phyloP scores from a whole-genome alignment of 495 filamentous ascomycete genomes.

The Hypoxylon rickii region DNA sequence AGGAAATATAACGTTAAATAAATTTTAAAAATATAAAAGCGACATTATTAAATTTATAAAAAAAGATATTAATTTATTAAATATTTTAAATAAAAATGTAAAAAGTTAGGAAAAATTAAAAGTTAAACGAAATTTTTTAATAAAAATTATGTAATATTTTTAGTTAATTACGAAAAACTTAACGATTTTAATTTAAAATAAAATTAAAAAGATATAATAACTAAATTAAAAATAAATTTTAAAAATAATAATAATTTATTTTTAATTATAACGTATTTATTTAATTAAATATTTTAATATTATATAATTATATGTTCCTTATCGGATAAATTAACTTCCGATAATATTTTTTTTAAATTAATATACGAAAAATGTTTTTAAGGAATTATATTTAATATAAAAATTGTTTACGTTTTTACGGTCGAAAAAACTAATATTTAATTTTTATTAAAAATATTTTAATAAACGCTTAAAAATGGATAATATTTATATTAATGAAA shows the following conservation, averaged over 20 bases:
- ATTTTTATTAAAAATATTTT: neutral
- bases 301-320: neutral
- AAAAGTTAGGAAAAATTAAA: neutral
- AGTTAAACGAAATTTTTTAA: neutral
- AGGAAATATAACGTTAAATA: slow-evolving; percentile 2
- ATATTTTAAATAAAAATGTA: neutral
- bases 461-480: neutral
- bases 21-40: neutral
- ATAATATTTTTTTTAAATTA: neutral
- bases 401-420: neutral
- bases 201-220: neutral
- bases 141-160: slow-evolving; percentile 7
- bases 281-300: slow-evolving; percentile 3
- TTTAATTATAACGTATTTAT: neutral
- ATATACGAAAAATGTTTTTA: neutral
- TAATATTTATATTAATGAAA: neutral
- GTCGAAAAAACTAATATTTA: neutral
- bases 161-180: slow-evolving; percentile 1
- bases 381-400: neutral
- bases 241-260: slow-evolving; percentile 1
- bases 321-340: neutral
- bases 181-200: neutral
- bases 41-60: slow-evolving; percentile 4
- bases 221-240: slow-evolving; percentile 4
- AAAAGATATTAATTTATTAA: neutral